Evolutionary conservation across 2,329 filamentous ascomycete species (phyloP).

Genomic region (Epichloe brachyelytri): DNA sequence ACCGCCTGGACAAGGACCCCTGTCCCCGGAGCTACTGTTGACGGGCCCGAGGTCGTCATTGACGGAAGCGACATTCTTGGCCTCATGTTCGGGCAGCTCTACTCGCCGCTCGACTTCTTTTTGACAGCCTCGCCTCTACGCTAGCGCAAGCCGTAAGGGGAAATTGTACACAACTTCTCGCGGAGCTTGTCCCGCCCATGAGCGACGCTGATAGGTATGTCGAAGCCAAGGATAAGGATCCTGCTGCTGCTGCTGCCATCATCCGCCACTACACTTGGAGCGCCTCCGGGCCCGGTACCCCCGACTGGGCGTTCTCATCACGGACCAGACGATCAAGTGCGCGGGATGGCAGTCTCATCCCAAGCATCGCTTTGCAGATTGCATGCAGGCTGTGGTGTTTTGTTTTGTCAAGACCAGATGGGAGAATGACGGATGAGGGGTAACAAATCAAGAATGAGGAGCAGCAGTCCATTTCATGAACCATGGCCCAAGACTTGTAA

Average conservation of each 20-base stretch:
- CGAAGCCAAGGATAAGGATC: not conserved
- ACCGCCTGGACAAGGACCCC: conserved; percentile 13
- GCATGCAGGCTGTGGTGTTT: not conserved
- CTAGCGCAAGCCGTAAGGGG: conserved; percentile 2
- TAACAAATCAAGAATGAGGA: too few species aligned
- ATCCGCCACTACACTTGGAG: not conserved
- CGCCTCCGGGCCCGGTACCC: conserved; percentile 12
- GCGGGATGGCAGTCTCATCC: conserved; percentile 20
- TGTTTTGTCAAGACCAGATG: too few species aligned
- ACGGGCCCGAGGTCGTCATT: conserved; percentile 11
- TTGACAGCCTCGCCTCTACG: conserved; percentile 1
- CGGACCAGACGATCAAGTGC: conserved; percentile 17
- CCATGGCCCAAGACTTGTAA: too few species aligned
- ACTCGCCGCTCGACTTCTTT: conserved; percentile 13
- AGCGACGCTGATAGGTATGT: not conserved
- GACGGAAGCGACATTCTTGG: conserved; percentile 9
- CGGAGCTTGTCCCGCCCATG: not conserved
- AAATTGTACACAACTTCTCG: conserved; percentile 1
- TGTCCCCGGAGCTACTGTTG: conserved; percentile 8
- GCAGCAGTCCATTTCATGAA: too few species aligned
- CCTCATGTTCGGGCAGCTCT: conserved; percentile 15
- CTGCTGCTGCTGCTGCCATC: not conserved
- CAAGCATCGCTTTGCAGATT: conserved; percentile 19
- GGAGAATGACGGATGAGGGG: too few species aligned
- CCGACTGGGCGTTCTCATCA: conserved; percentile 14